Evolutionary conservation across 2,329 filamentous ascomycete genomes (phyloP), one percentile per base, ranked within the genome.

Genomic region (Colletotrichum lupini): DNA sequence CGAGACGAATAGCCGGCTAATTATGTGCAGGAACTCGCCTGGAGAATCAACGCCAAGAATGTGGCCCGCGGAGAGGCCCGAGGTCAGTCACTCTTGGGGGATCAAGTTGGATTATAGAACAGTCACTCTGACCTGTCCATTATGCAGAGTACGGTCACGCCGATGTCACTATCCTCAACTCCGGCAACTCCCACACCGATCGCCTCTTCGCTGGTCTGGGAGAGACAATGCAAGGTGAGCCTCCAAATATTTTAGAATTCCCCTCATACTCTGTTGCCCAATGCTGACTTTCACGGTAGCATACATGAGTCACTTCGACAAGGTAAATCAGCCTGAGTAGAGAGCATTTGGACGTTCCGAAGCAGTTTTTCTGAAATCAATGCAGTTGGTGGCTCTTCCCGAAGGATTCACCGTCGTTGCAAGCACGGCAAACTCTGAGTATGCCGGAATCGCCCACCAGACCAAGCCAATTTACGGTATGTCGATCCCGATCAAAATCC

Each of bases 241-340:
- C 37, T 60, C 7, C 63, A 26, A 26, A 19, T 16, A 11, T 26
- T 32, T 16, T 7, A 35, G 26, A 19, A 11, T 2, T 22, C 4
- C 30, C 37, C 28, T 8, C 7, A 19, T 16, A 19, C 37, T 2
- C 32, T 37, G 57, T 32, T 26, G 12, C 0, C 22, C 8, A 52
- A 67, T 42, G 30, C 46, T 68, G 42, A 73, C 69, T 42, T 61
- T 52, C 11, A 68, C 35, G 22, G 52, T 62, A 79, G 86, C 94
- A 16, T 96, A 90, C 88, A 98, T 98, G 95, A 93, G 90, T 76
- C 96, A 98, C 81, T 92, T 92, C 72, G 95, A 98, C 84, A 97
- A 42, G 37, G 37, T 42, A 42, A 5, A 16, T 19, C 14, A 42
- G 16, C 37, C 6, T 19, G 0, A 2, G 14, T 42, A 42, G 37